Conservation (phyloP, 768 basidiomycete genomes). For the Sarcomyxa edulis region DNA sequence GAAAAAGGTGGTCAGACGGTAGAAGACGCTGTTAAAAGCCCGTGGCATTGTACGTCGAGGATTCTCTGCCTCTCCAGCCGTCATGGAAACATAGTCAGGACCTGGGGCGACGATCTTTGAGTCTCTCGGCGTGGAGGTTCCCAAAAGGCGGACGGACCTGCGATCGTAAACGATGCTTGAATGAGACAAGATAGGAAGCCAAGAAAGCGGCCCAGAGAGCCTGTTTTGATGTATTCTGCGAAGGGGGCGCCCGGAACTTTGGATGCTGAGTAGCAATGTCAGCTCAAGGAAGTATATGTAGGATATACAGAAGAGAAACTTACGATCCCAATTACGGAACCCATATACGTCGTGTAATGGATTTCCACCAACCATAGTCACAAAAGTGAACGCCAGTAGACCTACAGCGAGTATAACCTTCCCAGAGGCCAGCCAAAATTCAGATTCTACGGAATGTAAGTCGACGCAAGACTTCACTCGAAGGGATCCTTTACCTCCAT, state of each 20-base stretch:
- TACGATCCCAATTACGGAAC: conserved; percentile 49
- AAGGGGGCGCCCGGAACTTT: conserved; percentile 48
- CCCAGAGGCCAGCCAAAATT: conserved; percentile 50
- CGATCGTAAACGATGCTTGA: conserved; percentile 57
- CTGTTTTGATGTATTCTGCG: conserved; percentile 48
- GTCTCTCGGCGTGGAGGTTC: no score
- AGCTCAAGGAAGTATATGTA: neutral
- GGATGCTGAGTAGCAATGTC: conserved; percentile 24
- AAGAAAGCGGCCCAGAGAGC: conserved; percentile 53
- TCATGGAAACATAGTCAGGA: conserved; percentile 50
- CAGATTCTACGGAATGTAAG: conserved; percentile 34
- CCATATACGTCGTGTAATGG: conserved; percentile 49
- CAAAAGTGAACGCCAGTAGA: conserved; percentile 49
- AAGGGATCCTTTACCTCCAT: conserved; percentile 33
- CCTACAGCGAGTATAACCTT: conserved; percentile 43
- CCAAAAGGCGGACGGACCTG: no score
- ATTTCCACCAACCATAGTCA: conserved; percentile 60
- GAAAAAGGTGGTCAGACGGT: conserved; percentile 76
- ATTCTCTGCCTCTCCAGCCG: conserved; percentile 67
- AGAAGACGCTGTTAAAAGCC: conserved; percentile 74
- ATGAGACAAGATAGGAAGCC: conserved; percentile 61
- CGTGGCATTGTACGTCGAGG: conserved; percentile 67
- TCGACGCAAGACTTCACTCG: neutral
- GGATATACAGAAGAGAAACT: conserved; percentile 7
- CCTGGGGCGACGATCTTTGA: conserved; percentile 10